Evolutionary conservation across 805 yeast genomes (phyloP).

Genomic region (Metschnikowia noctiluminum): DNA sequence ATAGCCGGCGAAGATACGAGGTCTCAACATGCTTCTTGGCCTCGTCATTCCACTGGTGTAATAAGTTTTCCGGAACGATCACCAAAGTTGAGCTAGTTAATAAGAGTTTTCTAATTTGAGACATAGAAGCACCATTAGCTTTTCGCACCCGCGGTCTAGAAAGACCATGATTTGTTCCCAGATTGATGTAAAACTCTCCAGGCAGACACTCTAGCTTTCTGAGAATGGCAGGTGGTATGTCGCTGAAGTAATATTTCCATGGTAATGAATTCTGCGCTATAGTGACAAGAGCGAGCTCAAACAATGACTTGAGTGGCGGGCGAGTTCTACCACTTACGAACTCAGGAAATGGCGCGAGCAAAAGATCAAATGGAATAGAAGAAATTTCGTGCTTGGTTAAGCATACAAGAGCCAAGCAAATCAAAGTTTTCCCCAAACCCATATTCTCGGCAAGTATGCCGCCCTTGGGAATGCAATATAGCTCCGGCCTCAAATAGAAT

Average conservation of each 20-base stretch:
- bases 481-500: slow-evolving; percentile 37
- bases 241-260: slow-evolving; percentile 49
- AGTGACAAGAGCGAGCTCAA: slow-evolving; percentile 40
- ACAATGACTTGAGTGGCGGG: slow-evolving; percentile 15
- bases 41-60: slow-evolving; percentile 64
- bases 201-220: slow-evolving; percentile 34
- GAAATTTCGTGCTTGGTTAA: slow-evolving; percentile 53
- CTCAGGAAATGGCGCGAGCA: slow-evolving; percentile 16
- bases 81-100: slow-evolving; percentile 55
- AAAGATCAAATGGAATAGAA: slow-evolving; percentile 35
- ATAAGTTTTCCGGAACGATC: slow-evolving; percentile 63
- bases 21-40: slow-evolving; percentile 50
- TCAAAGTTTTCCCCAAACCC: slow-evolving; percentile 66
- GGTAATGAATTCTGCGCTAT: slow-evolving; percentile 50
- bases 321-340: not conserved
- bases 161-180: slow-evolving; percentile 19
- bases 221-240: slow-evolving; percentile 44
- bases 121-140: not conserved
- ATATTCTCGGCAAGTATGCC: slow-evolving; percentile 66
- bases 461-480: slow-evolving; percentile 50
- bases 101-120: slow-evolving; percentile 26
- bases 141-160: slow-evolving; percentile 17
- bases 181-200: slow-evolving; percentile 42
- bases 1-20: slow-evolving; percentile 33
- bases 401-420: slow-evolving; percentile 55